A percentile compares a stretch with the other conserved stretches of the same genome.
These are phyloP conservation scores for Prunus persica DNA, from an alignment of 306 rosid species.

Conservation along the genomic window DNA sequence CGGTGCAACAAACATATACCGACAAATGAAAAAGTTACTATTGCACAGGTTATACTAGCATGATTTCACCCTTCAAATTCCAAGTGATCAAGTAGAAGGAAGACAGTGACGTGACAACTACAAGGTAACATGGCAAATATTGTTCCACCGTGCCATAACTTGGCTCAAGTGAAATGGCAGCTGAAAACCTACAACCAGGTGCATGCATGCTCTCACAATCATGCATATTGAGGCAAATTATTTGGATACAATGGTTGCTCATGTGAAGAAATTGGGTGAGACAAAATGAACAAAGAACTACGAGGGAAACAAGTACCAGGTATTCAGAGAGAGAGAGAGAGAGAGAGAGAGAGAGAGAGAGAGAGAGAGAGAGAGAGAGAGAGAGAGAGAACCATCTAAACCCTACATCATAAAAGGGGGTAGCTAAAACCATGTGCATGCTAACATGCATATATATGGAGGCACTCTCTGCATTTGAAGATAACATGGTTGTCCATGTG, in stretches of 20 bases:
- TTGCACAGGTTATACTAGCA: too few relatives aligned
- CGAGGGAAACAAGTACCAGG: background rate
- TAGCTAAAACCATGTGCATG: conserved; percentile 29
- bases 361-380: background rate
- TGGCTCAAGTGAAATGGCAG: background rate
- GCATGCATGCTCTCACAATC: background rate
- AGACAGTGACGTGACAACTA: background rate
- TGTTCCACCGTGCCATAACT: background rate
- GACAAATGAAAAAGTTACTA: too few relatives aligned
- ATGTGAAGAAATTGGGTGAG: too few relatives aligned
- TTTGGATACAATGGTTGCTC: too few relatives aligned
- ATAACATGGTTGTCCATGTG: conserved; percentile 39
- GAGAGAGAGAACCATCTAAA: background rate
- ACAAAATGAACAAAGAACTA: too few relatives aligned
- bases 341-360: background rate
- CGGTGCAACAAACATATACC: too few relatives aligned
- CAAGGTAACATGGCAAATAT: background rate
- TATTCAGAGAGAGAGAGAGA: background rate
- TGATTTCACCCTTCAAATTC: background rate
- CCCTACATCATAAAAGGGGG: conserved; percentile 1
- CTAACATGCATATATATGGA: conserved; percentile 13
- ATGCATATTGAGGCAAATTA: too few relatives aligned
- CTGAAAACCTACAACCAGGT: conserved; percentile 8
- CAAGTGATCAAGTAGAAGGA: background rate
- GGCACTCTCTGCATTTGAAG: background rate